These are phyloP conservation scores for Mallotus japonicus DNA, from an alignment of 441 rosid genomes.

Conservation along the genomic window DNA sequence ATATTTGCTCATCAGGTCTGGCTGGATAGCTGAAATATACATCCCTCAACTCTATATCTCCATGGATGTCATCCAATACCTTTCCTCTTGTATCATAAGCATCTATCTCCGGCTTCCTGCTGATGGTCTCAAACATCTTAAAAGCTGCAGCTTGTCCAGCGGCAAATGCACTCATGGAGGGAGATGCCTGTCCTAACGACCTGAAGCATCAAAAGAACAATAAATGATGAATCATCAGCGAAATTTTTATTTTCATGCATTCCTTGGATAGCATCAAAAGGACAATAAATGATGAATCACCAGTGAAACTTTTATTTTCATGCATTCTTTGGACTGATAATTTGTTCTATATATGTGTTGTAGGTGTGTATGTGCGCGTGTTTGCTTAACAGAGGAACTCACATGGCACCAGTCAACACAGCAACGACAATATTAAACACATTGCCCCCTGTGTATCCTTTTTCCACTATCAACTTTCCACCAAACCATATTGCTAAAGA, in stretches of 20 bases:
- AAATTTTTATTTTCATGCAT: neutral
- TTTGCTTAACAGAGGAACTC: slow-evolving; percentile 19
- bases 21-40: slow-evolving; percentile 68
- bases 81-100: slow-evolving; percentile 51
- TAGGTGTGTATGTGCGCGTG: too few relatives aligned
- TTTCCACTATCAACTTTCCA: slow-evolving; percentile 61
- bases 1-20: slow-evolving; percentile 68
- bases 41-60: slow-evolving; percentile 60
- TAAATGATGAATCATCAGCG: neutral
- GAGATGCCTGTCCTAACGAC: slow-evolving; percentile 85
- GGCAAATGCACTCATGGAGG: slow-evolving; percentile 65
- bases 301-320: neutral
- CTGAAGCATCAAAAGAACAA: slow-evolving; percentile 25
- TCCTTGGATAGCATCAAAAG: neutral
- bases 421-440: slow-evolving; percentile 68
- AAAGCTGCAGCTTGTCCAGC: slow-evolving; percentile 80
- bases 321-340: neutral
- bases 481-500: slow-evolving; percentile 77
- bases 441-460: slow-evolving; percentile 66
- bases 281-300: neutral
- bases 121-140: slow-evolving; percentile 82
- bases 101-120: slow-evolving; percentile 69
- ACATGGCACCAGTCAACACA: slow-evolving; percentile 74
- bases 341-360: too few relatives aligned
- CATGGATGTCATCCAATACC: slow-evolving; percentile 48